These are phyloP conservation scores for Hansenula lynferdii DNA, from an alignment of 1,139 yeast species.

Conservation along the genomic window DNA sequence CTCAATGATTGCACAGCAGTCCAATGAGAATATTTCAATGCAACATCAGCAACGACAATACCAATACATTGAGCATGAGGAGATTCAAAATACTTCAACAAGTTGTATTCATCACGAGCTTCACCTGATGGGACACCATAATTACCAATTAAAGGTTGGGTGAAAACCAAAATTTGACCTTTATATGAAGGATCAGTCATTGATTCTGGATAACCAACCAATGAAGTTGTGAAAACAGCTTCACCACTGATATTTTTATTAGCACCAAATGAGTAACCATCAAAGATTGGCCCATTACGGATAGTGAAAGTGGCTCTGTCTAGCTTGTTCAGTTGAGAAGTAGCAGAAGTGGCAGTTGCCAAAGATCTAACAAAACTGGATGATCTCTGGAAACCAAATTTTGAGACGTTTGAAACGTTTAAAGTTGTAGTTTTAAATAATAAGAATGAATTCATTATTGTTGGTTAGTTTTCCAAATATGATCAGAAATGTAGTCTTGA, in stretches of 20 bases:
- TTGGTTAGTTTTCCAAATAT: constrained; percentile 45
- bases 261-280: constrained; percentile 94
- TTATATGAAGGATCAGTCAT: constrained; percentile 98
- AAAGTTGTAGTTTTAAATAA: constrained; percentile 13
- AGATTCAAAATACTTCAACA: constrained; percentile 86
- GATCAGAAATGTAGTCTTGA: constrained; percentile 42
- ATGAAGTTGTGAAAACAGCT: constrained; percentile 94
- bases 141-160: constrained; percentile 96
- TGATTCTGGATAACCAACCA: constrained; percentile 97
- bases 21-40: constrained; percentile 96
- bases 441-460: constrained; percentile 11
- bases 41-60: constrained; percentile 93
- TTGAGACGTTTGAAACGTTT: constrained; percentile 8
- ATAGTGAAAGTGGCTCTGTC: constrained; percentile 89
- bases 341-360: constrained; percentile 39
- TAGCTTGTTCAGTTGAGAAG: constrained; percentile 27
- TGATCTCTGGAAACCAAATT: constrained; percentile 20
- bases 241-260: constrained; percentile 90
- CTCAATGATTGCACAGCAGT: constrained; percentile 95
- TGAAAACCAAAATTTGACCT: constrained; percentile 94
- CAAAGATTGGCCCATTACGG: constrained; percentile 90
- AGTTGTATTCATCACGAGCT: constrained; percentile 74
- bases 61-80: constrained; percentile 93
- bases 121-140: constrained; percentile 93
- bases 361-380: constrained; percentile 22